A percentile compares a stretch with the other conserved stretches of the same genome.
These are phyloP conservation scores for Cercophora scortea DNA, from an alignment of 495 filamentous ascomycete species.

Conservation along the genomic window DNA sequence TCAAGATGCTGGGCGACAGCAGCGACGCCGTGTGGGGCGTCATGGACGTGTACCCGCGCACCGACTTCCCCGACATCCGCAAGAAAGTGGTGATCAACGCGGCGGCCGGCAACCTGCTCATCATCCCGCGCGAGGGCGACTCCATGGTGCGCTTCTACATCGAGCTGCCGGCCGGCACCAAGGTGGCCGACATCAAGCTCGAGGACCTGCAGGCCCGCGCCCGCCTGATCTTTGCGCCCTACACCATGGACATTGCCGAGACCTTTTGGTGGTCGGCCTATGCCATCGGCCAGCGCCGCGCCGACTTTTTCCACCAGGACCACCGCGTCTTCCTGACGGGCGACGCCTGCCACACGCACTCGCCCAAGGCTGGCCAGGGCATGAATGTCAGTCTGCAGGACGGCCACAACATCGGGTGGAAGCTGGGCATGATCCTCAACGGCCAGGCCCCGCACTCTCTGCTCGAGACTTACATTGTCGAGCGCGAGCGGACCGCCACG, in stretches of 20 bases:
- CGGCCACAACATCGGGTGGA: constrained; percentile 70
- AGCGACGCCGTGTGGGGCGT: constrained; percentile 66
- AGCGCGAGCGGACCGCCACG: constrained; percentile 60
- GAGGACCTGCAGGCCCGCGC: constrained; percentile 54
- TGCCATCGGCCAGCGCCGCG: constrained; percentile 56
- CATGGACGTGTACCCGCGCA: constrained; percentile 69
- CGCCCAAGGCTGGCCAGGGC: constrained; percentile 65
- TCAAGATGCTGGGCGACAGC: constrained; percentile 66
- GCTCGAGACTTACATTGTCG: constrained; percentile 60
- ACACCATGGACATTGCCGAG: constrained; percentile 34
- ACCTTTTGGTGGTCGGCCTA: constrained; percentile 58
- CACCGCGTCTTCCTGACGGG: constrained; percentile 58
- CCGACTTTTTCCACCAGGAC: constrained; percentile 45
- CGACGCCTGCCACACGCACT: constrained; percentile 67
- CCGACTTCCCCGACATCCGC: constrained; percentile 69
- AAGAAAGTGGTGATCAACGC: constrained; percentile 52
- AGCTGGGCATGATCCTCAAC: constrained; percentile 57
- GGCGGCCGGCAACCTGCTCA: constrained; percentile 44
- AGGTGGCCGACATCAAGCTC: constrained; percentile 35
- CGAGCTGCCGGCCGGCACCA: constrained; percentile 37
- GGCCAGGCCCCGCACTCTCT: constrained; percentile 45
- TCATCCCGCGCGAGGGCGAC: constrained; percentile 62
- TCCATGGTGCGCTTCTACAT: constrained; percentile 55
- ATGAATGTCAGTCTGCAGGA: constrained; percentile 58
- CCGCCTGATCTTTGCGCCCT: constrained; percentile 48